Evolutionary conservation across 768 basidiomycete species (phyloP).

Genomic region (Pleurotus giganteus): DNA sequence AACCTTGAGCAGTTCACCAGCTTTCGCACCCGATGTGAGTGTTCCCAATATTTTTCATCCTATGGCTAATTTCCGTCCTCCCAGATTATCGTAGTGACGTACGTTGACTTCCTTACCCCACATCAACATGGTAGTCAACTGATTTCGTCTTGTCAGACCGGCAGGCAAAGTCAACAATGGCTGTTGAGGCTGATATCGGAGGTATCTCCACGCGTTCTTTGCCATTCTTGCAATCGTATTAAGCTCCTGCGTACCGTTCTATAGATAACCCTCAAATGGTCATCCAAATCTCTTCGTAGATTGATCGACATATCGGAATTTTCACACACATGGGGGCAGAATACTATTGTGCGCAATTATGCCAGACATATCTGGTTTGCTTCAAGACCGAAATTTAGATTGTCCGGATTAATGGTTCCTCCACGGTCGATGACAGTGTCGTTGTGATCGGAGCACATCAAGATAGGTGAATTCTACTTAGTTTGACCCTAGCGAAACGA

Average conservation of each 20-base stretch:
- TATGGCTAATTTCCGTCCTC: conserved; percentile 10
- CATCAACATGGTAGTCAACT: conserved; percentile 17
- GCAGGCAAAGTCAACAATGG: conserved; percentile 77
- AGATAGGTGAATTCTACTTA: conserved; percentile 53
- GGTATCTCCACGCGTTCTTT: conserved; percentile 32
- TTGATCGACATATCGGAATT: conserved; percentile 72
- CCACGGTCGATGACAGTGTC: conserved; percentile 54
- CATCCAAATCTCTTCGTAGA: conserved; percentile 51
- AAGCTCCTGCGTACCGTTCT: background rate
- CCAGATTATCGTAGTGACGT: conserved; percentile 78
- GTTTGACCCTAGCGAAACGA: conserved; percentile 9
- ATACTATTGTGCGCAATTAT: conserved; percentile 55
- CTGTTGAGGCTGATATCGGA: conserved; percentile 63
- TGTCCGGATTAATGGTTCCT: conserved; percentile 72
- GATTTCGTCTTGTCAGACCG: conserved; percentile 47
- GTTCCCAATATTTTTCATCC: conserved; percentile 9
- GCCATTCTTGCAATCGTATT: background rate
- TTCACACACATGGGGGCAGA: conserved; percentile 82
- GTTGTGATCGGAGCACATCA: conserved; percentile 81
- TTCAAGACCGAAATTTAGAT: conserved; percentile 46
- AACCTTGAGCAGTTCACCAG: conserved; percentile 67
- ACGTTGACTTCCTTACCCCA: conserved; percentile 19
- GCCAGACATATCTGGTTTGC: conserved; percentile 7
- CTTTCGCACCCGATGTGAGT: conserved; percentile 73
- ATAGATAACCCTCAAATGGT: conserved; percentile 65